Evolutionary conservation across 2,329 filamentous ascomycete species (phyloP).

Genomic region (Leptosphaerulina australis): DNA sequence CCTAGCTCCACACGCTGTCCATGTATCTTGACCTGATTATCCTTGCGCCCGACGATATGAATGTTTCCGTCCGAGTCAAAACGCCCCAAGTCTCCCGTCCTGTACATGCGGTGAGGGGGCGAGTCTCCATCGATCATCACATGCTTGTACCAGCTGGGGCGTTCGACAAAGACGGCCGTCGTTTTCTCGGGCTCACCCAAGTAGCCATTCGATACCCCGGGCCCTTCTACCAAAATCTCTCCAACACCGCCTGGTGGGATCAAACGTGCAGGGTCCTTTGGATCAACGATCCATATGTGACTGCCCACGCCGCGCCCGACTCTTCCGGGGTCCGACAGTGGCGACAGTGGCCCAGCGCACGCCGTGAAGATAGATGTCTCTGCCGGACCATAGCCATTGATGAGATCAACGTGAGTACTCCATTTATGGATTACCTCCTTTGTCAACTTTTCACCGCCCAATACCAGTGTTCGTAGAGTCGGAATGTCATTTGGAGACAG

Average conservation of each 20-base stretch:
- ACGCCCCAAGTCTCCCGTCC: not conserved
- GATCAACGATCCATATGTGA: not conserved
- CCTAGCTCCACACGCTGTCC: constrained; percentile 30
- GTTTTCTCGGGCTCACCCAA: not conserved
- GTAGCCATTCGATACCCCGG: not conserved
- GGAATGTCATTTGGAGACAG: not conserved
- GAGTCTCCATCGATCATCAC: not conserved
- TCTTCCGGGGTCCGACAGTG: not conserved
- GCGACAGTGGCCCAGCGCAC: not conserved
- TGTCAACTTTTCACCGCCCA: not conserved
- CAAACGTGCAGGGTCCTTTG: not conserved
- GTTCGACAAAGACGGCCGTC: not conserved
- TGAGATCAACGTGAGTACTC: not conserved
- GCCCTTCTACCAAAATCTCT: not conserved
- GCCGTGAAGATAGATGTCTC: not conserved
- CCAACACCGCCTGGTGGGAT: not conserved
- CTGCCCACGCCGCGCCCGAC: not conserved
- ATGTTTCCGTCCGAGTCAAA: constrained; percentile 3
- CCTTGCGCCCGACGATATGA: constrained; percentile 21
- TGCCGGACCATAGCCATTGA: not conserved
- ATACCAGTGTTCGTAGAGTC: not conserved
- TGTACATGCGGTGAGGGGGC: not conserved
- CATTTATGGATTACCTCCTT: not conserved
- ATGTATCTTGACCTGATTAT: constrained; percentile 30
- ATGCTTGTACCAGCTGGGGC: not conserved